Base-by-base conservation (phyloP, 2,329 filamentous ascomycete species). In the Botrytis aclada region DNA sequence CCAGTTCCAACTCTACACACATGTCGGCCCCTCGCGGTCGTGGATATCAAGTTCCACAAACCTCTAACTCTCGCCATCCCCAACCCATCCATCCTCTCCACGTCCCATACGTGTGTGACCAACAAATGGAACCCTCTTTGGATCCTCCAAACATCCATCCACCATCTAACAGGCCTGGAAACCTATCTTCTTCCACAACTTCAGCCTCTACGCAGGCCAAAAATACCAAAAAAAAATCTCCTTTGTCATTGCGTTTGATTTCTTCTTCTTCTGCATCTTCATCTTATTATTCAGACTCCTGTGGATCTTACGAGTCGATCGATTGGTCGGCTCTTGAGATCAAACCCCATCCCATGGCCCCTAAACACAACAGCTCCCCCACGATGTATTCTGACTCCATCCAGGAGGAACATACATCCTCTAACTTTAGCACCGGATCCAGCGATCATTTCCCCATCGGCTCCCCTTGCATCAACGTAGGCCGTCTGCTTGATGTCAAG, bases 1-100 rank as follows among this genome's bases (percentile, higher is more conserved):
- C 47, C 34, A 56, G 65, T 54, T 56, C 34, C 34, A 67, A 67
- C 34, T 41, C 47, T 56, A 67, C 65, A 18, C 56, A 56, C 47
- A 67, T 5, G 34, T 56, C 65, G 65, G 47, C 65, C 65, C 65
- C 39, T 20, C 47, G 65, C 47, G 65, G 65, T 67, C 65, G 34
- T 67, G 65, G 65, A 56, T 67, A 67, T 67, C 65, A 67, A 67
- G 65, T 67, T 67, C 65, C 65, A 67, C 47, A 67, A 67, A 56
- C 34, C 47, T 67, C 45, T 54, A 22, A 34, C 34, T 54, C 18
- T 39, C 64, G 54, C 45, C 45, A 22, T 29, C 16, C 64, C 64
- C 51, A 25, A 29, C 2, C 29, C 22, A 9, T 56, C 65, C 65
- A n/a, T 41, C 34, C 65, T 56, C 45, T 29, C 64, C 64, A 25